phyloP scores from a whole-genome alignment of 768 basidiomycete genomes.

The Clitopilus passeckerianus region DNA sequence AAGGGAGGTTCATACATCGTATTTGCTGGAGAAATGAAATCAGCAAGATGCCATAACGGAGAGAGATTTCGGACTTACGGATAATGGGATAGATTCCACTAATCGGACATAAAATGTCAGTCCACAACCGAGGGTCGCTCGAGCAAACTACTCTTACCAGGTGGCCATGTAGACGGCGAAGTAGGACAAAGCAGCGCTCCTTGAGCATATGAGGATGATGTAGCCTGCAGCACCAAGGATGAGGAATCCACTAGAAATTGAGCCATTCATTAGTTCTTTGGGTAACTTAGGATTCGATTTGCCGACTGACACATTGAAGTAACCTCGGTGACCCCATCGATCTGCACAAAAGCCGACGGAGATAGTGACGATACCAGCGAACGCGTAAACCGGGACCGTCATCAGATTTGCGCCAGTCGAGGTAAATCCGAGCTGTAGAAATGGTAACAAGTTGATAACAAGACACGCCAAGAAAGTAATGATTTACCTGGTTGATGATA shows the following conservation, averaged over 20 bases:
- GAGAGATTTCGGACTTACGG: constrained; percentile 33
- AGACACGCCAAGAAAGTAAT: neutral
- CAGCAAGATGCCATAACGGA: neutral
- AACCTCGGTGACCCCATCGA: constrained; percentile 51
- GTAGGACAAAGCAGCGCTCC: constrained; percentile 62
- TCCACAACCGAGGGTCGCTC: too few species aligned
- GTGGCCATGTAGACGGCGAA: constrained; percentile 70
- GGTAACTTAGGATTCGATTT: neutral
- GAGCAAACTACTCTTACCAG: constrained; percentile 32
- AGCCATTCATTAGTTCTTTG: neutral
- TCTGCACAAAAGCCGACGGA: constrained; percentile 61
- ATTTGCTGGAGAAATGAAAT: constrained; percentile 39
- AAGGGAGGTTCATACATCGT: constrained; percentile 36
- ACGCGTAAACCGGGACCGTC: constrained; percentile 71
- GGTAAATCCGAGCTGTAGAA: constrained; percentile 39
- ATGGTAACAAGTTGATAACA: neutral
- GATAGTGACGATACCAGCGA: constrained; percentile 66
- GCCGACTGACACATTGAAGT: constrained; percentile 54
- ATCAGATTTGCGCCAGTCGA: constrained; percentile 72
- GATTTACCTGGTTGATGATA: constrained; percentile 63
- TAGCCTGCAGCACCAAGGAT: constrained; percentile 51
- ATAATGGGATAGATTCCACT: constrained; percentile 76
- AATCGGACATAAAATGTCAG: neutral
- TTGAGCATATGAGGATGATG: constrained; percentile 62
- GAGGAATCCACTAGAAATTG: constrained; percentile 24